Percentiles rank a stretch among this genome's conserved stretches.
phyloP scores from a whole-genome alignment of 2,329 filamentous ascomycete species.

The Trichoderma breve region DNA sequence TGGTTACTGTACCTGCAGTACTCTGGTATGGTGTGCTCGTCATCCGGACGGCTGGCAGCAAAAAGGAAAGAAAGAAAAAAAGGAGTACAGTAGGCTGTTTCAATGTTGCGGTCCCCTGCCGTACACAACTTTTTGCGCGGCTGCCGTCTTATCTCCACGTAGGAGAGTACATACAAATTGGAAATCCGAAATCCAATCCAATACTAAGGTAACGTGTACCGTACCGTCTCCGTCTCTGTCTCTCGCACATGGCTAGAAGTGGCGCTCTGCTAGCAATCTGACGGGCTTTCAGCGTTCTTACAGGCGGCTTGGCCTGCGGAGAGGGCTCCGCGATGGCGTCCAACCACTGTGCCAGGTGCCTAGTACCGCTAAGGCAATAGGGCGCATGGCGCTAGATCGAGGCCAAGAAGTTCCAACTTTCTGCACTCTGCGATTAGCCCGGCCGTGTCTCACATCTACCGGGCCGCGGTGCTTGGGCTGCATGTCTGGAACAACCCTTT shows the following conservation, averaged over 20 bases:
- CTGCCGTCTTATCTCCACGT: not conserved
- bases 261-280: constrained; percentile 8
- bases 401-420: not conserved
- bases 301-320: not conserved
- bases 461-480: not conserved
- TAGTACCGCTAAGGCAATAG: not conserved
- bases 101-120: not conserved
- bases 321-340: constrained; percentile 7
- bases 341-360: not conserved
- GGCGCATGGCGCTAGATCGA: constrained; percentile 1
- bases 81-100: not conserved
- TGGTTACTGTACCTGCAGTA: not conserved
- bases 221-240: not conserved
- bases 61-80: not conserved
- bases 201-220: not conserved
- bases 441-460: not conserved
- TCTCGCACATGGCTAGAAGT: not conserved
- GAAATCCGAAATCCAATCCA: not conserved
- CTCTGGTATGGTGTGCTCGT: not conserved
- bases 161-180: not conserved
- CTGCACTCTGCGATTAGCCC: not conserved
- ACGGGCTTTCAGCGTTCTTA: constrained; percentile 10
- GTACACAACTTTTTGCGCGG: not conserved
- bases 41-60: not conserved
- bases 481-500: not conserved